Evolutionary conservation across 2,329 filamentous ascomycete genomes (phyloP), one percentile per base, ranked within the genome.

Genomic region (Exutisphaerella laricina): DNA sequence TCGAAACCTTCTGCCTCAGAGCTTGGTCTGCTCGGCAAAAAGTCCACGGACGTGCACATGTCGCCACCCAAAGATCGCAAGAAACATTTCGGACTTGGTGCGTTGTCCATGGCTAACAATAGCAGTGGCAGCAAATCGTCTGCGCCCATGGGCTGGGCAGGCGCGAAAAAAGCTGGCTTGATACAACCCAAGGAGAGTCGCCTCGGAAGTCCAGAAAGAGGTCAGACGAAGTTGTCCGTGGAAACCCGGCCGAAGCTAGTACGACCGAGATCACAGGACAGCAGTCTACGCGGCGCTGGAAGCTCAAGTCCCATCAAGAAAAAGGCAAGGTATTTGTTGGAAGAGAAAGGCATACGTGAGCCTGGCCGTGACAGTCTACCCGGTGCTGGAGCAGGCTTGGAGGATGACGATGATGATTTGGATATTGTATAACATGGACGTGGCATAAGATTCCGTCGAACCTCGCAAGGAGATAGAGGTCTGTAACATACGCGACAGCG

Each of bases 111-210:
- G 49, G 29, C 55, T 48, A 45, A 46, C 29, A 41, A 40, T 21
- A 42, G 45, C n/a, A 31, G 32, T 18, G 61, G 62, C 4, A 58
- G 54, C 9, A 51, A 55, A 10, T 59, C 56, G 10, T 53, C 61
- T 10, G 60, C 65, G 34, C 68, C 70, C 1, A 60, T 73, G 46
- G 71, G 71, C 5, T 74, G 71, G 71, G 64, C 69, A n/a, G 68
- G 68, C 2, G 66, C 68, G 5, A 63, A 58, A 45, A 71, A 66
- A 46, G 57, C 62, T 17, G 66, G 66, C 3, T 53, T 71, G 10
- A 56, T 65, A 3, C 65, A 64, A 12, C 65, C 65, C 4, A 58
- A 54, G 10, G 41, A 46, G 25, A 50, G 39, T 18, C 41, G 47
- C 10, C n/a, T 52, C 8, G 43, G 46, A 1, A 55, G 55, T 37